Percentiles rank a stretch among this genome's conserved stretches.
Evolutionary conservation across 2,329 filamentous ascomycete genomes (phyloP).

Genomic region (Curvularia hawaiiensis): DNA sequence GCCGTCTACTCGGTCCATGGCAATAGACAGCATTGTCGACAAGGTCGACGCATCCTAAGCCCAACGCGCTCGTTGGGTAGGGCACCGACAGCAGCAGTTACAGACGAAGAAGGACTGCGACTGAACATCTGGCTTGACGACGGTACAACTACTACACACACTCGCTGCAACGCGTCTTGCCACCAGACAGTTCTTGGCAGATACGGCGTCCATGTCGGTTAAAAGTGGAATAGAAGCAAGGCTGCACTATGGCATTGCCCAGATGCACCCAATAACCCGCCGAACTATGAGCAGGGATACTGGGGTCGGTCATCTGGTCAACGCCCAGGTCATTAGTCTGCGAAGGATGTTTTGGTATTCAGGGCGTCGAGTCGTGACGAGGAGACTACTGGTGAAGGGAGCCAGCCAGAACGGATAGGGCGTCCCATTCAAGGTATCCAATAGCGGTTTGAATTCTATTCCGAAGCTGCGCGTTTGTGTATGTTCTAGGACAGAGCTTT

Average conservation of each 20-base stretch:
- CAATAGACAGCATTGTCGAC: slow-evolving; percentile 48
- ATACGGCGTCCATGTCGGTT: slow-evolving; percentile 6
- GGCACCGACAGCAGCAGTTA: not conserved
- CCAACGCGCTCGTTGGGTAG: slow-evolving; percentile 1
- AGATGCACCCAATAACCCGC: not conserved
- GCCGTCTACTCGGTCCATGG: slow-evolving; percentile 46
- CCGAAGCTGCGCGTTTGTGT: not conserved
- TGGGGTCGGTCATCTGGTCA: not conserved
- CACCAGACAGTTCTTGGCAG: slow-evolving; percentile 4
- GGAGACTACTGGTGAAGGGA: slow-evolving; percentile 1
- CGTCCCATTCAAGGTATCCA: slow-evolving; percentile 5
- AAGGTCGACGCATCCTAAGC: slow-evolving; percentile 43
- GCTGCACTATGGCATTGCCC: not conserved
- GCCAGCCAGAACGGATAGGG: slow-evolving; percentile 4
- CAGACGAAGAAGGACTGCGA: not conserved
- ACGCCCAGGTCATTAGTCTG: slow-evolving; percentile 4
- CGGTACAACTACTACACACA: slow-evolving; percentile 6
- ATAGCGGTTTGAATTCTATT: slow-evolving; percentile 10
- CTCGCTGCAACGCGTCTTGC: slow-evolving; percentile 9
- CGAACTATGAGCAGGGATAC: not conserved
- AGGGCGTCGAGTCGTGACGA: slow-evolving; percentile 13
- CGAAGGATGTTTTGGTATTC: slow-evolving; percentile 22
- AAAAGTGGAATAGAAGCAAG: slow-evolving; percentile 1
- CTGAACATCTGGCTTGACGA: slow-evolving; percentile 2
- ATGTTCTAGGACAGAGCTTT: not conserved